Percentiles rank a stretch among this genome's conserved stretches.
phyloP scores from a whole-genome alignment of 2,329 filamentous ascomycete species.

The Aspergillus thermomutatus region DNA sequence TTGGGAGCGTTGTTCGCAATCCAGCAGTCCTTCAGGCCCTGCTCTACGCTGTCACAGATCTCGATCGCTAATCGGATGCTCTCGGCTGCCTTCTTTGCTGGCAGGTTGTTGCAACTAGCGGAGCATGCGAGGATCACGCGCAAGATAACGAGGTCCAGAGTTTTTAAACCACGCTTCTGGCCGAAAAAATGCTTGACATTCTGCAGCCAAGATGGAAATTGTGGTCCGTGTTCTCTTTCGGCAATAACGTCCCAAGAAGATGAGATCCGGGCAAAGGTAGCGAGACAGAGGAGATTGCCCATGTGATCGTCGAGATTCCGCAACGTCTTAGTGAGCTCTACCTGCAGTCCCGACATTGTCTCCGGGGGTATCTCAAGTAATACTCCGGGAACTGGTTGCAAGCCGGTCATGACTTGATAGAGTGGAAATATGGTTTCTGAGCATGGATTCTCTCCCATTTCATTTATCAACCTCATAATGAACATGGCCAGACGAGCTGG shows the following conservation, averaged over 20 bases:
- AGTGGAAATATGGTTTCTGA: constrained; percentile 32
- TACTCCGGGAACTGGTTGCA: constrained; percentile 24
- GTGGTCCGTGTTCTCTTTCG: constrained; percentile 13
- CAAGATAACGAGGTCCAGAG: constrained; percentile 40
- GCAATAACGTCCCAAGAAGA: constrained; percentile 10
- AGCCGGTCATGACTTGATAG: constrained; percentile 30
- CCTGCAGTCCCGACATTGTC: constrained; percentile 35
- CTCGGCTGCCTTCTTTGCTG: constrained; percentile 26
- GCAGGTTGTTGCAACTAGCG: constrained; percentile 29
- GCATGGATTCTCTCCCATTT: constrained; percentile 28
- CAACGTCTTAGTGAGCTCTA: constrained; percentile 35
- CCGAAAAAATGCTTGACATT: constrained; percentile 39
- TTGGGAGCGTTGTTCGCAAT: constrained; percentile 30
- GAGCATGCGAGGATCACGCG: constrained; percentile 40
- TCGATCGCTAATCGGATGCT: constrained; percentile 36
- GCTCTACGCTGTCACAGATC: constrained; percentile 33
- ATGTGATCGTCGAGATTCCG: constrained; percentile 39
- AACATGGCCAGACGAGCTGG: constrained; percentile 35
- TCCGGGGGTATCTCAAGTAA: constrained; percentile 31
- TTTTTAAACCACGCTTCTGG: constrained; percentile 37
- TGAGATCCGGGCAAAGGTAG: constrained; percentile 36
- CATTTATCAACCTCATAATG: constrained; percentile 27
- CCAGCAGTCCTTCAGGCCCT: constrained; percentile 33
- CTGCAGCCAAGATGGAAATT: constrained; percentile 29
- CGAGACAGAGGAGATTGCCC: constrained; percentile 41